These are phyloP conservation scores for Naumovozyma castellii DNA, from an alignment of 805 yeast species.

Conservation along the genomic window DNA sequence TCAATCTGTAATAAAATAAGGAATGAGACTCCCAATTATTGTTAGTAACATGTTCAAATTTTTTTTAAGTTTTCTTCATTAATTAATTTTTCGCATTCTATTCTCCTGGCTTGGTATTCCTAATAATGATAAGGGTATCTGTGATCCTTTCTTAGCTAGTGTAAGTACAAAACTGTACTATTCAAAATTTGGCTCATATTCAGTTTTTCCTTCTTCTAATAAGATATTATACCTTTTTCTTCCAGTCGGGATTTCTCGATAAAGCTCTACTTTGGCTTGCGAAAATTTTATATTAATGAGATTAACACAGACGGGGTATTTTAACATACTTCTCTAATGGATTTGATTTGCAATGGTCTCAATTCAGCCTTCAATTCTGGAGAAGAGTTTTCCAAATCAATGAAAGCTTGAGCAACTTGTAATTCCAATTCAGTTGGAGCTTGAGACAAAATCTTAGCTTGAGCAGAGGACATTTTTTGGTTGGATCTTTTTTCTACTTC, in stretches of 20 bases:
- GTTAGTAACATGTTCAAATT: constrained; percentile 1
- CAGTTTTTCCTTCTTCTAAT: too few relatives aligned
- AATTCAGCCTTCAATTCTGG: constrained; percentile 95
- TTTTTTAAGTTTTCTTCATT: too few relatives aligned
- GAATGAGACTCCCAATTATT: neutral
- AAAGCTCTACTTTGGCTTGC: too few relatives aligned
- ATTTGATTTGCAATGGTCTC: constrained; percentile 97
- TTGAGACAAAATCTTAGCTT: constrained; percentile 81
- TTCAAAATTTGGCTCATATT: too few relatives aligned
- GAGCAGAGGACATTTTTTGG: constrained; percentile 67
- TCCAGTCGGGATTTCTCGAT: too few relatives aligned
- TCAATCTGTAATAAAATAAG: constrained; percentile 45
- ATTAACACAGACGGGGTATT: too few relatives aligned
- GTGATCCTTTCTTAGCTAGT: too few relatives aligned
- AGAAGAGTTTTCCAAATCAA: constrained; percentile 87
- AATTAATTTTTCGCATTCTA: too few relatives aligned
- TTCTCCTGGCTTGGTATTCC: too few relatives aligned
- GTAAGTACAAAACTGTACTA: too few relatives aligned
- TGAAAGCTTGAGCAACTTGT: constrained; percentile 97
- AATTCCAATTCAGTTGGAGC: constrained; percentile 98
- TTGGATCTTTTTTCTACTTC: neutral
- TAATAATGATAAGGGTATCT: too few relatives aligned
- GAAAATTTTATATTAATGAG: neutral
- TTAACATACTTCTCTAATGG: constrained; percentile 72
- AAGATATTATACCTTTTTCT: too few relatives aligned